These are phyloP conservation scores for Suillus paluster DNA, from an alignment of 768 basidiomycete species.

Conservation along the genomic window DNA sequence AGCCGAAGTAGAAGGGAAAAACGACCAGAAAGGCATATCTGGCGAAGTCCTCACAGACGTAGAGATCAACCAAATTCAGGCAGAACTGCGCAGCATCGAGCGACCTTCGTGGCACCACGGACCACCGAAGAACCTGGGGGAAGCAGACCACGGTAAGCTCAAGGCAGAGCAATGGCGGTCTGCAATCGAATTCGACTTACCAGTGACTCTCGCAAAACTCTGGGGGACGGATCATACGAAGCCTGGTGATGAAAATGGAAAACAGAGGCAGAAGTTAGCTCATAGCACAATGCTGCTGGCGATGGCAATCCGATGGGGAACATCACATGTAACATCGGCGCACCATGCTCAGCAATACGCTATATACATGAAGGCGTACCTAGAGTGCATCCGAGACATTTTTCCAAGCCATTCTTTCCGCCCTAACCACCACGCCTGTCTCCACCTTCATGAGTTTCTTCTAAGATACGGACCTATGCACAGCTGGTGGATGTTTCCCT, in stretches of 20 bases:
- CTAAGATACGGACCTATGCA: constrained; percentile 35
- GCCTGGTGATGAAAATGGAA: neutral
- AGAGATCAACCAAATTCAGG: constrained; percentile 7
- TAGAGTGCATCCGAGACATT: constrained; percentile 19
- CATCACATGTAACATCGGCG: constrained; percentile 22
- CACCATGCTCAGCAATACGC: constrained; percentile 20
- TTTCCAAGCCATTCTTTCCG: constrained; percentile 22
- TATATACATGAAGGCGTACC: constrained; percentile 30
- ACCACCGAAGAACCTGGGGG: constrained; percentile 23
- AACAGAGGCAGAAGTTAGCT: constrained; percentile 18
- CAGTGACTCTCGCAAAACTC: constrained; percentile 31
- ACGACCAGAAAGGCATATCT: neutral
- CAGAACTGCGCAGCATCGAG: neutral
- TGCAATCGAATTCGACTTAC: constrained; percentile 29
- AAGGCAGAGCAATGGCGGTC: constrained; percentile 39
- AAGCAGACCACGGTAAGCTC: constrained; percentile 35
- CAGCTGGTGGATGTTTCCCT: constrained; percentile 41
- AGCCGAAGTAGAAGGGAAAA: neutral
- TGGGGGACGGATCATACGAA: constrained; percentile 23
- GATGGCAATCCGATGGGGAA: constrained; percentile 28
- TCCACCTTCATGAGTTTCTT: constrained; percentile 35
- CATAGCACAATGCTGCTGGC: constrained; percentile 36
- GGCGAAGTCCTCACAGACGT: neutral
- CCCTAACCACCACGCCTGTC: constrained; percentile 37
- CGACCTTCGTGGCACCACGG: constrained; percentile 30